phyloP scores from a whole-genome alignment of 441 rosid genomes.

The Adansonia gregorii region DNA sequence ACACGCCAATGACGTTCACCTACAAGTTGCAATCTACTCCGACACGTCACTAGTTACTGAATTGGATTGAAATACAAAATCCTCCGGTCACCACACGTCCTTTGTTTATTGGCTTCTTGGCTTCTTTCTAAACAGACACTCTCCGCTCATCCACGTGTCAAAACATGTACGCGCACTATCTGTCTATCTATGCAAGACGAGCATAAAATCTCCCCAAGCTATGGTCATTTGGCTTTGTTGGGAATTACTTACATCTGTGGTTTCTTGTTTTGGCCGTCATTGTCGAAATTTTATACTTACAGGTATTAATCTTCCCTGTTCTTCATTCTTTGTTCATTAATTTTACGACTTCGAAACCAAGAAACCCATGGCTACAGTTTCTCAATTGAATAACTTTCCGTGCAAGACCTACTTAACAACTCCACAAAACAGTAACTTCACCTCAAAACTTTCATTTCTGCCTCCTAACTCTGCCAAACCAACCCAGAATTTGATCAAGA shows the following conservation, averaged over 20 bases:
- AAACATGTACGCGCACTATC: neutral
- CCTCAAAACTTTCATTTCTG: slow-evolving; percentile 36
- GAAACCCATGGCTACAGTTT: slow-evolving; percentile 55
- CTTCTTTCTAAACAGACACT: neutral
- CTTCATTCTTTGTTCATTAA: neutral
- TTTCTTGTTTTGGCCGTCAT: neutral
- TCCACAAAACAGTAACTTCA: slow-evolving; percentile 23
- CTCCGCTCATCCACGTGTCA: slow-evolving; percentile 34
- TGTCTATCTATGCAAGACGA: neutral
- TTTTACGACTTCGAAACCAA: neutral
- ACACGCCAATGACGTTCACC: slow-evolving; percentile 20
- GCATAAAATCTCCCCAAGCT: neutral
- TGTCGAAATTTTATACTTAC: neutral
- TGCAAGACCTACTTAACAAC: slow-evolving; percentile 41
- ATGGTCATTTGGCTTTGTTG: neutral
- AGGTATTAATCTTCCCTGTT: neutral
- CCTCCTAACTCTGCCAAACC: slow-evolving; percentile 21
- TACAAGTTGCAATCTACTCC: slow-evolving; percentile 17
- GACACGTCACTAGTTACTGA: slow-evolving; percentile 26
- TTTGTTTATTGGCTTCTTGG: neutral
- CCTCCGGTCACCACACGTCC: slow-evolving; percentile 31
- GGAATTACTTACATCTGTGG: neutral
- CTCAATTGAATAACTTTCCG: slow-evolving; percentile 49
- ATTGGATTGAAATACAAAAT: slow-evolving; percentile 22
- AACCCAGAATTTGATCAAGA: slow-evolving; percentile 12